Percentiles rank a stretch among this genome's conserved stretches.
These are phyloP conservation scores for Microcos paniculata DNA, from an alignment of 345 rosid species.

Conservation along the genomic window DNA sequence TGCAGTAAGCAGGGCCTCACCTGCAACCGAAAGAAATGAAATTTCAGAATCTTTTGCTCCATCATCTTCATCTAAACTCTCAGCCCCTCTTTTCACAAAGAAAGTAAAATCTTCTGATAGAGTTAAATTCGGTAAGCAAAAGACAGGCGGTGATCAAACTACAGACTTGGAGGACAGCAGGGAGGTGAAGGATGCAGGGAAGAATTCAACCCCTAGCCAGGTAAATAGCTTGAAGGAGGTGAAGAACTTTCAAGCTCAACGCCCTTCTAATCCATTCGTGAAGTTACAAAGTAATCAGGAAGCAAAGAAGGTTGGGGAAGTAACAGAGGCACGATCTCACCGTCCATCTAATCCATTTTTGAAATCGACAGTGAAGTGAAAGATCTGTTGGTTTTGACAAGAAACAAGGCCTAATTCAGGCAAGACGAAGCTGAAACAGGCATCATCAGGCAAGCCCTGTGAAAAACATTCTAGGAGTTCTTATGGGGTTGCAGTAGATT, in stretches of 20 bases:
- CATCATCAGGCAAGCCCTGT: background rate
- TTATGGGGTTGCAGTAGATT: background rate
- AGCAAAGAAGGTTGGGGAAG: slow-evolving; percentile 23
- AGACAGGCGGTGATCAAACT: slow-evolving; percentile 25
- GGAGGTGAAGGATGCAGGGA: slow-evolving; percentile 20
- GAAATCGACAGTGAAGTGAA: slow-evolving; percentile 43
- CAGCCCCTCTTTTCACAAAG: slow-evolving; percentile 47
- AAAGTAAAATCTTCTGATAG: slow-evolving; percentile 40
- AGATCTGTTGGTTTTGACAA: background rate
- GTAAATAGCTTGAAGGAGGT: slow-evolving; percentile 1
- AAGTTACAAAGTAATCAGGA: slow-evolving; percentile 40
- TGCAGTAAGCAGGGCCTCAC: slow-evolving; percentile 26
- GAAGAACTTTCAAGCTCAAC: slow-evolving; percentile 19
- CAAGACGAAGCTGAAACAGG: background rate
- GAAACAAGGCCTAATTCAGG: background rate
- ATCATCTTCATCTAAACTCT: slow-evolving; percentile 33
- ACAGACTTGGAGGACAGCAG: slow-evolving; percentile 18
- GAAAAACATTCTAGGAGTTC: background rate
- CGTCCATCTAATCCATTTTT: slow-evolving; percentile 55
- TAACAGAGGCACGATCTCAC: slow-evolving; percentile 21
- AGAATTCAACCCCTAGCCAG: background rate
- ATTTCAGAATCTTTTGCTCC: slow-evolving; percentile 31
- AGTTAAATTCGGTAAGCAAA: slow-evolving; percentile 33
- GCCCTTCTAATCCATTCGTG: slow-evolving; percentile 39
- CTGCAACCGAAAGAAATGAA: slow-evolving; percentile 31